These are phyloP conservation scores for Termitomyces sp. DNA, from an alignment of 768 basidiomycete species.

Conservation along the genomic window DNA sequence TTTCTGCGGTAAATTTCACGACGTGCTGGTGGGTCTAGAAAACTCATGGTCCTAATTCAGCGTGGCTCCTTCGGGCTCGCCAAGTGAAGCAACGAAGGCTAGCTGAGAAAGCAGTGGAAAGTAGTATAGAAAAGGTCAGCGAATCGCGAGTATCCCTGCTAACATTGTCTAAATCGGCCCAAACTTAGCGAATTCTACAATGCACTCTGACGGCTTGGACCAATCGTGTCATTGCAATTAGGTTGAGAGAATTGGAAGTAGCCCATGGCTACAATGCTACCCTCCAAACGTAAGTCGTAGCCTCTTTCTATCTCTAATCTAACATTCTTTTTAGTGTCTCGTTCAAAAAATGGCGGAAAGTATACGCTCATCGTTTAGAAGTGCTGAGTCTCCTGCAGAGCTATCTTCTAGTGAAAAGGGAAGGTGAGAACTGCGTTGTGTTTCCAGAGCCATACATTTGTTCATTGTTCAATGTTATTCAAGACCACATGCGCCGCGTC, in stretches of 20 bases:
- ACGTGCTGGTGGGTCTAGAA: background rate
- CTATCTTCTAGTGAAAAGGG: slow-evolving; percentile 72
- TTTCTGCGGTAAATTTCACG: slow-evolving; percentile 12
- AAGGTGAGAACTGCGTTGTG: slow-evolving; percentile 41
- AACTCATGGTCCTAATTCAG: slow-evolving; percentile 22
- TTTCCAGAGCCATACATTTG: background rate
- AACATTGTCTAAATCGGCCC: background rate
- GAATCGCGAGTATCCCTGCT: background rate
- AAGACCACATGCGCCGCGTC: slow-evolving; percentile 62
- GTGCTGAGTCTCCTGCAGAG: slow-evolving; percentile 79
- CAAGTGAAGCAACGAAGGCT: slow-evolving; percentile 32
- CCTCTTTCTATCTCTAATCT: background rate
- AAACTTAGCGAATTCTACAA: slow-evolving; percentile 44
- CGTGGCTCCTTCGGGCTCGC: slow-evolving; percentile 38
- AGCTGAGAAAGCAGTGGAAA: slow-evolving; percentile 37
- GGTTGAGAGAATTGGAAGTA: slow-evolving; percentile 65
- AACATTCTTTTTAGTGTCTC: slow-evolving; percentile 33
- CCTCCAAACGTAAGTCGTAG: slow-evolving; percentile 24
- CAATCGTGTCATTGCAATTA: slow-evolving; percentile 66
- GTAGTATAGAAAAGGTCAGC: slow-evolving; percentile 34
- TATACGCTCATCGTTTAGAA: slow-evolving; percentile 59
- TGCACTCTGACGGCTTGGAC: slow-evolving; percentile 56
- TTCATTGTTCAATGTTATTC: slow-evolving; percentile 1
- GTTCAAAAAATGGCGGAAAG: slow-evolving; percentile 65
- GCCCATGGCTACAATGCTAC: slow-evolving; percentile 34